These are phyloP conservation scores for Pseudoperonospora humuli DNA, from an alignment of 352 stramenopile species.

Conservation along the genomic window DNA sequence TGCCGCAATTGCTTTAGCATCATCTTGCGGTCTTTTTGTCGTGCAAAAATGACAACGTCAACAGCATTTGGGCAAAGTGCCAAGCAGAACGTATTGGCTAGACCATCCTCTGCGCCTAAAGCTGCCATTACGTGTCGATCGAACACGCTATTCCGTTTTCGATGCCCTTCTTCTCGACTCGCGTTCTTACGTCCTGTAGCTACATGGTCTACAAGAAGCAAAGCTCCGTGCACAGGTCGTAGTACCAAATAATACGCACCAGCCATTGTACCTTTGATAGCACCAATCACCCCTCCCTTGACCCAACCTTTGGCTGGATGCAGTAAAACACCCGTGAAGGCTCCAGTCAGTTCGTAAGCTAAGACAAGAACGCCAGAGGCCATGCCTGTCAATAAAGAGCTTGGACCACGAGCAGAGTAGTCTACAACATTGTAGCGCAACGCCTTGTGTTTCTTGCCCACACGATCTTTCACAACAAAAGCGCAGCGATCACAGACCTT, in stretches of 20 bases:
- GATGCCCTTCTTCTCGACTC: too few species aligned
- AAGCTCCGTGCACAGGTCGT: constrained; percentile 26
- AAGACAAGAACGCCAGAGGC: constrained; percentile 12
- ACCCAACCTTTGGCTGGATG: constrained; percentile 22
- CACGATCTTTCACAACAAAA: constrained; percentile 52
- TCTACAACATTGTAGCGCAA: constrained; percentile 55
- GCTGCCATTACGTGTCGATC: constrained; percentile 21
- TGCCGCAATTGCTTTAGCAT: constrained; percentile 13
- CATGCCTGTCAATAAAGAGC: constrained; percentile 17
- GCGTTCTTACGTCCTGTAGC: constrained; percentile 32
- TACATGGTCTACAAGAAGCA: constrained; percentile 31
- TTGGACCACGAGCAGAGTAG: constrained; percentile 49
- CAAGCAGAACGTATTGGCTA: constrained; percentile 15
- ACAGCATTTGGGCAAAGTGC: constrained; percentile 14
- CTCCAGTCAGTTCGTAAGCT: constrained; percentile 33
- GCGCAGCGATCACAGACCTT: constrained; percentile 47
- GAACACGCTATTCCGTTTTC: constrained; percentile 22
- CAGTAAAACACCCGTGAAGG: constrained; percentile 33
- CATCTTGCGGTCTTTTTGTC: constrained; percentile 12
- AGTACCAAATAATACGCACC: constrained; percentile 21
- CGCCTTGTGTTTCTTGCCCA: too few species aligned
- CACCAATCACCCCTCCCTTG: constrained; percentile 14
- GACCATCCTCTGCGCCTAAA: constrained; percentile 15
- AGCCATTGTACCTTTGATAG: constrained; percentile 12
- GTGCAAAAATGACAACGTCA: constrained; percentile 20